phyloP scores from a whole-genome alignment of 2,329 filamentous ascomycete genomes.

The Epichloe coenophiala region DNA sequence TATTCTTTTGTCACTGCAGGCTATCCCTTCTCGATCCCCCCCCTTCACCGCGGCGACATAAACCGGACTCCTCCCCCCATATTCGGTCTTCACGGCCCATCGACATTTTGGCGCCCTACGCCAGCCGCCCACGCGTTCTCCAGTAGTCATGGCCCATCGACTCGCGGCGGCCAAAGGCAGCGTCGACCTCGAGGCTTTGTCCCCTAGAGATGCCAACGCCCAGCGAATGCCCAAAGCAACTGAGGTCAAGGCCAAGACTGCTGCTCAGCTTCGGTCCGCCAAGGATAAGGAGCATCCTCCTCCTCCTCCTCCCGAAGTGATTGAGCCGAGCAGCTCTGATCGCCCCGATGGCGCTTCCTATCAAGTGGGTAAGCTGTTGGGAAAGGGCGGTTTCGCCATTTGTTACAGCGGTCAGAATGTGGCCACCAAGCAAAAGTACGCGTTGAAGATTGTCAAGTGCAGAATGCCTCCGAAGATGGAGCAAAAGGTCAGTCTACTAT shows the following conservation, averaged over 20 bases:
- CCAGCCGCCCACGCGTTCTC: constrained; percentile 4
- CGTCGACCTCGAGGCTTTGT: constrained; percentile 48
- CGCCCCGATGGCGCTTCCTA: constrained; percentile 59
- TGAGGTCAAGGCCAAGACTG: constrained; percentile 39
- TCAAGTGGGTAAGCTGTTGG: constrained; percentile 59
- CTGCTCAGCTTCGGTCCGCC: constrained; percentile 38
- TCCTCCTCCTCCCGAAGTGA: constrained; percentile 45
- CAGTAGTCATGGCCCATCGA: constrained; percentile 31
- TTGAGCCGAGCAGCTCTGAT: constrained; percentile 53
- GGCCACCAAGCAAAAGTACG: constrained; percentile 53
- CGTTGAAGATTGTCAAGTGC: constrained; percentile 73
- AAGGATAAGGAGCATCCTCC: constrained; percentile 55
- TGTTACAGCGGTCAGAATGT: constrained; percentile 61
- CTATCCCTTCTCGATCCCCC: neutral
- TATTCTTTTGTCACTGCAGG: neutral
- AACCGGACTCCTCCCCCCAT: neutral
- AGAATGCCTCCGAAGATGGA: constrained; percentile 74
- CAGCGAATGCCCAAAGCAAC: constrained; percentile 34
- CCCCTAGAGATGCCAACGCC: constrained; percentile 51
- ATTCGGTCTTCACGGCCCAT: neutral
- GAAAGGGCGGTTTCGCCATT: constrained; percentile 72
- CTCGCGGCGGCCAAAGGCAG: constrained; percentile 32
- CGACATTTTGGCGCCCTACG: neutral
- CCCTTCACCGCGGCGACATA: neutral
- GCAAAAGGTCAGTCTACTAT: constrained; percentile 52